Percentiles rank a stretch among this genome's conserved stretches.
These are phyloP conservation scores for Porphyrellus sp. DNA, from an alignment of 1,284 basidiomycete species.

Conservation along the genomic window DNA sequence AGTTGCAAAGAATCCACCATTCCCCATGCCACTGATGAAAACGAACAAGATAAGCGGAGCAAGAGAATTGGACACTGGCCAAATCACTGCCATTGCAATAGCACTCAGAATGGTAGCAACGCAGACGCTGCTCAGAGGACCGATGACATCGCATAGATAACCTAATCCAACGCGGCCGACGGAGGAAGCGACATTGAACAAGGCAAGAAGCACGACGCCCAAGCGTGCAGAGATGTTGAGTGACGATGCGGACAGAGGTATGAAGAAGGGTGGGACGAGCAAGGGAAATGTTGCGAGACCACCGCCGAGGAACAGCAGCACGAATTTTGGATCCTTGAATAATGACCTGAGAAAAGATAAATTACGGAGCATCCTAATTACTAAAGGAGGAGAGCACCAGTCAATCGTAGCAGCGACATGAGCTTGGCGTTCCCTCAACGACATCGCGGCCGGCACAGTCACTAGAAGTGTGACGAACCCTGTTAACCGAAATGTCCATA, in stretches of 20 bases:
- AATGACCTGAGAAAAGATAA: neutral
- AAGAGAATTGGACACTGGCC: neutral
- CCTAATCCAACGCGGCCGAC: neutral
- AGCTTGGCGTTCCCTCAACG: constrained; percentile 31
- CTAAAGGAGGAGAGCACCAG: constrained; percentile 14
- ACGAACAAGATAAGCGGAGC: neutral
- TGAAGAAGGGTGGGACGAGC: constrained; percentile 2
- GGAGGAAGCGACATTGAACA: constrained; percentile 1
- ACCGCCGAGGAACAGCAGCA: neutral
- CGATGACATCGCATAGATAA: constrained; percentile 2
- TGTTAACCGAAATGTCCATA: constrained; percentile 38
- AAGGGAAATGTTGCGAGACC: constrained; percentile 1
- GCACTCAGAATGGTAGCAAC: neutral
- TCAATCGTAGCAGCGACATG: constrained; percentile 17
- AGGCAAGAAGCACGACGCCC: neutral
- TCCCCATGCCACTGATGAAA: constrained; percentile 1
- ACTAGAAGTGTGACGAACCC: constrained; percentile 30
- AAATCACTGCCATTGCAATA: neutral
- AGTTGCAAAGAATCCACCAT: neutral
- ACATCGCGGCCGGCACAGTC: constrained; percentile 32
- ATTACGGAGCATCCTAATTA: neutral
- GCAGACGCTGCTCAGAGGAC: constrained; percentile 1
- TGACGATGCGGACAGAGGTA: constrained; percentile 3
- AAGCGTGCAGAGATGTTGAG: neutral
- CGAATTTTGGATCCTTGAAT: constrained; percentile 1